Percentiles rank a stretch among this genome's conserved stretches.
Conservation (phyloP, 176 grass and related monocot species). For the Melocanna baccifera region DNA sequence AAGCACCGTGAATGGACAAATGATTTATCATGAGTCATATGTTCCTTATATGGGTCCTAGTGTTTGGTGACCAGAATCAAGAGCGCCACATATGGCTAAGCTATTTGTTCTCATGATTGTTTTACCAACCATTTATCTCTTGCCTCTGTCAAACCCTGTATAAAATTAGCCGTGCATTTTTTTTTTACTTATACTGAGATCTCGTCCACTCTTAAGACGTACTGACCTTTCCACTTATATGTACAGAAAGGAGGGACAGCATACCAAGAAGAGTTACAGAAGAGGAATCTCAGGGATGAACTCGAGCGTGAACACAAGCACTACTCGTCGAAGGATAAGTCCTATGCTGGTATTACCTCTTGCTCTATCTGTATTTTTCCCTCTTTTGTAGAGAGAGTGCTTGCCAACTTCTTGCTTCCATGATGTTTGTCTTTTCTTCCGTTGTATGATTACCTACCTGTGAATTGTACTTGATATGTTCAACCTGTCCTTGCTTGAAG, state of each 20-base stretch:
- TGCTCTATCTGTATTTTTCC: neutral
- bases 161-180: neutral
- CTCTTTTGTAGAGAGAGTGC: neutral
- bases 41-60: neutral
- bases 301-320: constrained; percentile 86
- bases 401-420: neutral
- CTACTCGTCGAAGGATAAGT: constrained; percentile 89
- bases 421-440: neutral
- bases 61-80: neutral
- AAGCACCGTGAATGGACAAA: neutral
- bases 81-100: neutral
- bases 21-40: neutral
- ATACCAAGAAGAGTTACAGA: constrained; percentile 92
- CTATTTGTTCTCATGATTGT: neutral
- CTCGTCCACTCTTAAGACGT: neutral
- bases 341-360: constrained; percentile 58
- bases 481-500: constrained; percentile 34
- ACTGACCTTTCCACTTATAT: neutral
- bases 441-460: neutral
- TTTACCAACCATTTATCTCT: neutral
- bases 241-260: constrained; percentile 89
- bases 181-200: neutral
- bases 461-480: neutral
- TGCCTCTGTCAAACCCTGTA: neutral
- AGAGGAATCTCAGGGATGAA: constrained; percentile 87